Conservation (phyloP, 495 filamentous ascomycete genomes). For the Penicillium lagena region DNA sequence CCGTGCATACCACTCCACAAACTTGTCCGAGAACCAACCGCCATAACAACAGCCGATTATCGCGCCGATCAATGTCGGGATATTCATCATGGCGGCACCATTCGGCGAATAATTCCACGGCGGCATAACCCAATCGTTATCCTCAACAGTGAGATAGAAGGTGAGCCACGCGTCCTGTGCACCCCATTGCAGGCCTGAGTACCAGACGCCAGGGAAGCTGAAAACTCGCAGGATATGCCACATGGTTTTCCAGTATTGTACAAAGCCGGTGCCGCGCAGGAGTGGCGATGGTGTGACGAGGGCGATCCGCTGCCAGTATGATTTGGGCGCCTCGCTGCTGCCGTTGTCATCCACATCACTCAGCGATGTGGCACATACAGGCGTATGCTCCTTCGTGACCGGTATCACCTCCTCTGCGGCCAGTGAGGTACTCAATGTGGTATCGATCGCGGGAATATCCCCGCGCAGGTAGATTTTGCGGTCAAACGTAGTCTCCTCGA, state of each 20-base stretch:
- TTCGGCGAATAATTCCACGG: constrained; percentile 7
- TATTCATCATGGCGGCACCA: constrained; percentile 19
- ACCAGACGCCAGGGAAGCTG: constrained; percentile 26
- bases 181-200: constrained; percentile 28
- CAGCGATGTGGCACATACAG: too few species aligned
- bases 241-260: constrained; percentile 17
- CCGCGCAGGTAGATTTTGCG: constrained; percentile 9
- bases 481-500: constrained; percentile 24
- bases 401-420: too few species aligned
- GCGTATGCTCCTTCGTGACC: too few species aligned
- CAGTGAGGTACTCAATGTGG: background rate
- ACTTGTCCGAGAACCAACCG: constrained; percentile 27
- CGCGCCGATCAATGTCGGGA: constrained; percentile 27
- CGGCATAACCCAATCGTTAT: constrained; percentile 24
- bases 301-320: constrained; percentile 22
- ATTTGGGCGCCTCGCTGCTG: background rate
- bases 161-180: constrained; percentile 33
- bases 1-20: constrained; percentile 24
- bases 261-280: constrained; percentile 19
- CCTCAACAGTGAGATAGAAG: constrained; percentile 30
- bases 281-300: constrained; percentile 21
- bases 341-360: too few species aligned
- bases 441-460: background rate
- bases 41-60: constrained; percentile 28
- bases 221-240: constrained; percentile 24